phyloP scores from a whole-genome alignment of 108 stramenopile genomes.

The Fragilaria radians region DNA sequence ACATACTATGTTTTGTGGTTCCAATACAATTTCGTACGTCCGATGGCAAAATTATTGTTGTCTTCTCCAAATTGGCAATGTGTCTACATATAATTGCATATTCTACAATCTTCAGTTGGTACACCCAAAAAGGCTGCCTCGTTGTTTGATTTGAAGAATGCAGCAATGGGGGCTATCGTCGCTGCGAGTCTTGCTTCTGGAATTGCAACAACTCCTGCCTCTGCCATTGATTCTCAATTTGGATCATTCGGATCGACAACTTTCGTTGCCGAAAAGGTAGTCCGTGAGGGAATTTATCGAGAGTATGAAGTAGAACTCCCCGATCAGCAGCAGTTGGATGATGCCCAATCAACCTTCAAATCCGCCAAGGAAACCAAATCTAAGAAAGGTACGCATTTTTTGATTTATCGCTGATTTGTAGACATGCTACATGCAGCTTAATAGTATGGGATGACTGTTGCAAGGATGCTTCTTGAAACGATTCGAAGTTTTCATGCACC shows the following conservation, averaged over 20 bases:
- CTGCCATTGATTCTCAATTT: slow-evolving; percentile 43
- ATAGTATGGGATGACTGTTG: too few species aligned
- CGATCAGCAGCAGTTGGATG: slow-evolving; percentile 63
- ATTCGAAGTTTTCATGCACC: too few species aligned
- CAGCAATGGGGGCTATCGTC: slow-evolving; percentile 26
- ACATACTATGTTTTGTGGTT: too few species aligned
- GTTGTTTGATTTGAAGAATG: slow-evolving; percentile 34
- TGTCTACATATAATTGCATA: neutral
- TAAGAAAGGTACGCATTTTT: slow-evolving; percentile 79
- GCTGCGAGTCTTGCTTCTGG: slow-evolving; percentile 36
- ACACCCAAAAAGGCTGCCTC: neutral
- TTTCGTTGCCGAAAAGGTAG: slow-evolving; percentile 60
- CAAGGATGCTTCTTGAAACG: too few species aligned
- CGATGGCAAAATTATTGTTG: neutral
- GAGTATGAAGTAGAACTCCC: slow-evolving; percentile 79
- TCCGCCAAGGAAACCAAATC: slow-evolving; percentile 78
- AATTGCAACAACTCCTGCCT: slow-evolving; percentile 29
- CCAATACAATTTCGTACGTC: too few species aligned
- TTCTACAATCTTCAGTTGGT: neutral
- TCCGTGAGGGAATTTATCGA: slow-evolving; percentile 72
- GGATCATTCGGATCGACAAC: slow-evolving; percentile 49
- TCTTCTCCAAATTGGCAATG: neutral
- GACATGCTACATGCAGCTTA: too few species aligned
- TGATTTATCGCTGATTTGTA: too few species aligned
- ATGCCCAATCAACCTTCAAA: slow-evolving; percentile 85